These are phyloP conservation scores for Hyaloscypha hepaticicola DNA, from an alignment of 495 filamentous ascomycete species.

Conservation along the genomic window DNA sequence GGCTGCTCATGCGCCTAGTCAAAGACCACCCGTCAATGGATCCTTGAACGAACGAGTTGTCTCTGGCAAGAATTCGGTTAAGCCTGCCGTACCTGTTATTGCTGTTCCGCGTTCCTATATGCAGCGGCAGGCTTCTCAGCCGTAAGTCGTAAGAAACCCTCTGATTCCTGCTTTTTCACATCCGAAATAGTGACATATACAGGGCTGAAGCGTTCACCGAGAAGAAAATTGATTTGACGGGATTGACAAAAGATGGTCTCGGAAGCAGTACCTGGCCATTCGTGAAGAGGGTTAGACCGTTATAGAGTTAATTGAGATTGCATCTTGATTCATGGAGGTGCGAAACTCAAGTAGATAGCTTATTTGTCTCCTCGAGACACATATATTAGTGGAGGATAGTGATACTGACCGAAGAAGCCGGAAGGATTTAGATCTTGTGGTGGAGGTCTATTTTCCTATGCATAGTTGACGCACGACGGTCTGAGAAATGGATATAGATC, in stretches of 20 bases:
- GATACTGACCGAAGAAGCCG: neutral
- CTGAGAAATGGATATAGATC: neutral
- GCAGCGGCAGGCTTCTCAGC: conserved; percentile 10
- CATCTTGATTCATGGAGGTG: neutral
- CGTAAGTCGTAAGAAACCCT: conserved; percentile 31
- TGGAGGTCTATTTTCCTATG: neutral
- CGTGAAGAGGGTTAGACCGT: conserved; percentile 6
- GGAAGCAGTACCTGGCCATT: conserved; percentile 20
- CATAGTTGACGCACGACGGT: neutral
- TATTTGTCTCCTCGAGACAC: neutral
- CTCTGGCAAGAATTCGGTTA: conserved; percentile 6
- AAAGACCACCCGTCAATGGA: neutral
- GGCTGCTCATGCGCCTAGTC: conserved; percentile 4
- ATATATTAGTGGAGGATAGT: neutral
- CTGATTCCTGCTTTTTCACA: neutral
- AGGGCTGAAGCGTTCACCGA: neutral
- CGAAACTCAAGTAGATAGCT: neutral
- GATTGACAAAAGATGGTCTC: neutral
- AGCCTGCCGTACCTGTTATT: conserved; percentile 11
- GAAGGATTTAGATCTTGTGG: neutral
- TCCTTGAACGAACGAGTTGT: neutral
- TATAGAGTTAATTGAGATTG: conserved; percentile 4
- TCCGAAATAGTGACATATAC: neutral
- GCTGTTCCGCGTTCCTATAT: conserved; percentile 19
- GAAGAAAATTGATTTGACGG: neutral